Evolutionary conservation across 2,329 filamentous ascomycete species (phyloP).

Genomic region (Cladosporium sp.): DNA sequence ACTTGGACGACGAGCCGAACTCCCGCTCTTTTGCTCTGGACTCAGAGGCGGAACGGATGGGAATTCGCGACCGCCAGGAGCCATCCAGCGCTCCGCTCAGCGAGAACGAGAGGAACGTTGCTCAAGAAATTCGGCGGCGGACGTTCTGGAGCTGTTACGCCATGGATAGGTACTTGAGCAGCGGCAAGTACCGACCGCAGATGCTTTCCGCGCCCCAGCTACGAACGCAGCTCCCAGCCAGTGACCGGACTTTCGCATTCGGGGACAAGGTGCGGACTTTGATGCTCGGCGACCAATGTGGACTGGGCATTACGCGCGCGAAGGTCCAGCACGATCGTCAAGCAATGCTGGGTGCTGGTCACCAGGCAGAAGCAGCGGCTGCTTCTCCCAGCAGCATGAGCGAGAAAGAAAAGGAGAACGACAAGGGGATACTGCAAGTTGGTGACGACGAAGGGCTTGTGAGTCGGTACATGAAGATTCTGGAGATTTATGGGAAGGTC

Average conservation of each 20-base stretch:
- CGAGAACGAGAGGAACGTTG: constrained; percentile 43
- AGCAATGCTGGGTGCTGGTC: constrained; percentile 27
- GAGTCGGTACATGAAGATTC: constrained; percentile 47
- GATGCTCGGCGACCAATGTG: constrained; percentile 40
- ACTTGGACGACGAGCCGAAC: constrained; percentile 30
- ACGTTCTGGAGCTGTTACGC: constrained; percentile 73
- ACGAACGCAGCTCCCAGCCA: constrained; percentile 61
- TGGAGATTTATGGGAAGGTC: constrained; percentile 50
- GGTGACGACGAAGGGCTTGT: constrained; percentile 43
- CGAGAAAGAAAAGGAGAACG: constrained; percentile 26
- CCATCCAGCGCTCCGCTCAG: constrained; percentile 20
- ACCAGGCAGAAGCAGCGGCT: constrained; percentile 14
- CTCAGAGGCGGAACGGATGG: constrained; percentile 34
- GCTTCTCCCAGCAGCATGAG: constrained; percentile 13
- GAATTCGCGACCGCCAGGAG: constrained; percentile 13
- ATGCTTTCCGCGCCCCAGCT: constrained; percentile 56
- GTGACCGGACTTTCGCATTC: constrained; percentile 59
- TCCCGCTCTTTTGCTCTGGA: constrained; percentile 33
- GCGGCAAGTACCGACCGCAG: constrained; percentile 55
- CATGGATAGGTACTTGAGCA: constrained; percentile 62
- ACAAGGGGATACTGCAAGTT: constrained; percentile 47
- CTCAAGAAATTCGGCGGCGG: constrained; percentile 58
- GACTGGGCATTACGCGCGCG: constrained; percentile 30
- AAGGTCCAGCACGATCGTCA: constrained; percentile 40
- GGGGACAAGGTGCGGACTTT: constrained; percentile 52